phyloP scores from a whole-genome alignment of 2,329 filamentous ascomycete genomes.

The Ophiostoma ulmi region DNA sequence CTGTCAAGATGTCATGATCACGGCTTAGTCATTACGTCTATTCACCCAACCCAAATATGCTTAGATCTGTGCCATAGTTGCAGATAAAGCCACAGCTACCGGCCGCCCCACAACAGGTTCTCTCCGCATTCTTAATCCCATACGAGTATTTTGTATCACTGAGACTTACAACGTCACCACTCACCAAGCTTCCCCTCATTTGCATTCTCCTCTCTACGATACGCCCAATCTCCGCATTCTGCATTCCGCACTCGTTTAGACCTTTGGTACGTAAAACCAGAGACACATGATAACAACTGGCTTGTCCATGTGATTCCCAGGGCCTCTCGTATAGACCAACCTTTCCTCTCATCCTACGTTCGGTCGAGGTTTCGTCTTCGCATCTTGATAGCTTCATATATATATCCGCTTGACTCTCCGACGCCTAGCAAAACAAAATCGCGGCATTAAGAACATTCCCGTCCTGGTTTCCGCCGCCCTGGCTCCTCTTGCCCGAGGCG shows the following conservation, averaged over 20 bases:
- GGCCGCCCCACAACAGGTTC: neutral
- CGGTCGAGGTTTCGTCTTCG: neutral
- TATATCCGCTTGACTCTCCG: too few species aligned
- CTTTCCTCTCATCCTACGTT: slow-evolving; percentile 2
- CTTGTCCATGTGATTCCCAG: neutral
- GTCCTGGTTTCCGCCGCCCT: neutral
- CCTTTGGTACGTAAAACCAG: neutral
- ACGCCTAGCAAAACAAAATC: too few species aligned
- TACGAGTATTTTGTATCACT: neutral
- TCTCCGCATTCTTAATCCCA: neutral
- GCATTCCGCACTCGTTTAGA: neutral
- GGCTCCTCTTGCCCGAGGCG: neutral
- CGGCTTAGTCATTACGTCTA: neutral
- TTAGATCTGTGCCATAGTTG: neutral
- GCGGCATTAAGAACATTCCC: neutral
- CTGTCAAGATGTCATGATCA: neutral
- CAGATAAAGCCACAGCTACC: neutral
- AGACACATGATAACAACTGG: neutral
- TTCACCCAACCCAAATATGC: neutral
- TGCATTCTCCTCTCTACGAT: neutral
- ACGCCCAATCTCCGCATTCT: neutral
- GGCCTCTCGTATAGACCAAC: neutral
- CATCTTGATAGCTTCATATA: neutral
- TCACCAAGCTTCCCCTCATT: slow-evolving; percentile 6
- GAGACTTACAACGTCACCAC: neutral